Evolutionary conservation across 1,139 yeast genomes (phyloP).

Genomic region (Yamadazyma triangularis): DNA sequence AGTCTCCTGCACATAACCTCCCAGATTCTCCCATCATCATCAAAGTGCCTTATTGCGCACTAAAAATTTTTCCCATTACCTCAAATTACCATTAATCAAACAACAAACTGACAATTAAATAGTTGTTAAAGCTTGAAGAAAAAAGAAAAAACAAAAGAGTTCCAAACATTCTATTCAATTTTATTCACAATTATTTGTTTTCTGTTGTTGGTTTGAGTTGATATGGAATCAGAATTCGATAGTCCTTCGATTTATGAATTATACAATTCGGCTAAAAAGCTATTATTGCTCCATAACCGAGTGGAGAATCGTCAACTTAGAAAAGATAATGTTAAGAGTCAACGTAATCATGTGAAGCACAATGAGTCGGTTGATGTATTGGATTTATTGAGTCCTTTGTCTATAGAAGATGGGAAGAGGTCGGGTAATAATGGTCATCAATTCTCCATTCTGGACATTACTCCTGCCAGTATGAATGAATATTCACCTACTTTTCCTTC

Average conservation of each 20-base stretch:
- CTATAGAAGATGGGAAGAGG: conserved; percentile 10
- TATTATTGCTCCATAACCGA: conserved; percentile 36
- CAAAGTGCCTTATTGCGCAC: too few relatives aligned
- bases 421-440: not conserved
- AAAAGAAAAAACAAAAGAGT: too few relatives aligned
- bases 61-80: too few relatives aligned
- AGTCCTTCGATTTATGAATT: conserved; percentile 41
- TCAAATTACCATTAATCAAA: too few relatives aligned
- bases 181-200: too few relatives aligned
- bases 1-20: too few relatives aligned
- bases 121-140: too few relatives aligned
- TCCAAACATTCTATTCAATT: too few relatives aligned
- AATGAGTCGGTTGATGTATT: conserved; percentile 12
- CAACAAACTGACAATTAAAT: too few relatives aligned
- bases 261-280: conserved; percentile 39
- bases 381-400: conserved; percentile 40
- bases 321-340: conserved; percentile 27
- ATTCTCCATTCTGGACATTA: conserved; percentile 14
- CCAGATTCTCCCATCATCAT: too few relatives aligned
- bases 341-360: conserved; percentile 13
- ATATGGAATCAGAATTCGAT: conserved; percentile 11
- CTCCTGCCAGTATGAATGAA: conserved; percentile 28
- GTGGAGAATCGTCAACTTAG: conserved; percentile 40
- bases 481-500: too few relatives aligned
- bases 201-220: too few relatives aligned